phyloP scores from a whole-genome alignment of 495 filamentous ascomycete species.

The Ramalina peruviana region DNA sequence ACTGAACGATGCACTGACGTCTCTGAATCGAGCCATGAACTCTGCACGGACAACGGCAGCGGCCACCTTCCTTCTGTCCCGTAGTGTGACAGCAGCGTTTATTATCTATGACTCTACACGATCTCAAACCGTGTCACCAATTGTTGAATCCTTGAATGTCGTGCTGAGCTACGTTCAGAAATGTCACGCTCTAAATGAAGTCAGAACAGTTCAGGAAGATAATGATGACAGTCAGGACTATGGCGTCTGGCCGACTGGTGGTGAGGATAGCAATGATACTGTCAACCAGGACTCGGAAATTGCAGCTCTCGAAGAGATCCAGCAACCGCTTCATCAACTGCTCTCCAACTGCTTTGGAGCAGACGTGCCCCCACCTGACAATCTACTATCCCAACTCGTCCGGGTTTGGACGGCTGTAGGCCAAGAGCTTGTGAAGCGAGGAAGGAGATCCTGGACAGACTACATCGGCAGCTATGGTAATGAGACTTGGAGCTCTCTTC shows the following conservation, averaged over 20 bases:
- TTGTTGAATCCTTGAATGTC: slow-evolving; percentile 30
- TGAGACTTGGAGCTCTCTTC: slow-evolving; percentile 48
- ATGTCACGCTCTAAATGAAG: neutral
- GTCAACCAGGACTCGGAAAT: slow-evolving; percentile 17
- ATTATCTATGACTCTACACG: slow-evolving; percentile 28
- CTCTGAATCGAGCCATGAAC: slow-evolving; percentile 37
- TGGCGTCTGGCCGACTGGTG: slow-evolving; percentile 48
- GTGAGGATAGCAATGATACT: slow-evolving; percentile 24
- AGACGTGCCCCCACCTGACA: slow-evolving; percentile 43
- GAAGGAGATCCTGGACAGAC: slow-evolving; percentile 37
- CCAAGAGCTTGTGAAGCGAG: slow-evolving; percentile 31
- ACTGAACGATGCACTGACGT: slow-evolving; percentile 38
- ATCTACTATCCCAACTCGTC: slow-evolving; percentile 38
- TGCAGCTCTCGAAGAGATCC: slow-evolving; percentile 31
- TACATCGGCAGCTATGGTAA: slow-evolving; percentile 42
- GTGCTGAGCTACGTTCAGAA: slow-evolving; percentile 19
- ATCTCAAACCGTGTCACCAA: slow-evolving; percentile 20
- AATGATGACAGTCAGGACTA: slow-evolving; percentile 66
- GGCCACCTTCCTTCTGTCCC: slow-evolving; percentile 23
- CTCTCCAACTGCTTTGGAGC: slow-evolving; percentile 58
- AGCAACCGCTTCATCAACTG: slow-evolving; percentile 39
- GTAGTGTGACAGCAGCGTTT: slow-evolving; percentile 23
- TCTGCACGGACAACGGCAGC: slow-evolving; percentile 21
- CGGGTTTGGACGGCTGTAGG: slow-evolving; percentile 48
- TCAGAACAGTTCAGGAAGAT: slow-evolving; percentile 1